phyloP scores from a whole-genome alignment of 2,329 filamentous ascomycete species.

The Xylaria sp. region DNA sequence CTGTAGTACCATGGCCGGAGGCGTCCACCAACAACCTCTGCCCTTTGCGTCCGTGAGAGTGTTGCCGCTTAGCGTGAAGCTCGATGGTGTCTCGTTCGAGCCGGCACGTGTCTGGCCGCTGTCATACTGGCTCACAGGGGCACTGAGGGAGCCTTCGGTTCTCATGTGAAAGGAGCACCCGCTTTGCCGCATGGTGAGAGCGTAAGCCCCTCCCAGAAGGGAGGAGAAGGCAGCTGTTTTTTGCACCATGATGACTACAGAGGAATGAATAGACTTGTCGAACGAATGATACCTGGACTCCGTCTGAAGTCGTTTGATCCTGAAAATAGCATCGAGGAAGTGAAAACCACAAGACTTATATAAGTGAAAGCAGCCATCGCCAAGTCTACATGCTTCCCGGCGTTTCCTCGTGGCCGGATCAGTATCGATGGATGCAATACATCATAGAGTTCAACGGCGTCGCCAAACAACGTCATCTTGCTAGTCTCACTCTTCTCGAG shows the following conservation, averaged over 20 bases:
- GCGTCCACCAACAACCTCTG: constrained; percentile 71
- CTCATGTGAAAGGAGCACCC: constrained; percentile 63
- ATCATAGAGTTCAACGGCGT: constrained; percentile 21
- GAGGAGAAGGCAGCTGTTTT: constrained; percentile 37
- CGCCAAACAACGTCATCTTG: constrained; percentile 15
- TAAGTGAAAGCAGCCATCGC: background rate
- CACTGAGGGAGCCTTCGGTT: constrained; percentile 59
- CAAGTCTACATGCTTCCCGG: background rate
- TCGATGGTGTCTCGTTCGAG: constrained; percentile 55
- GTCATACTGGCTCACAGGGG: constrained; percentile 65
- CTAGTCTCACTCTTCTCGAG: constrained; percentile 10
- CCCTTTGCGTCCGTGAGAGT: constrained; percentile 65
- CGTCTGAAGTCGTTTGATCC: background rate
- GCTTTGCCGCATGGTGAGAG: constrained; percentile 39
- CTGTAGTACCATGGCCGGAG: constrained; percentile 66
- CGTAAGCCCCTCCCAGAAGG: constrained; percentile 39
- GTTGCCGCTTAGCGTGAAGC: constrained; percentile 63
- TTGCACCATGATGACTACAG: constrained; percentile 37
- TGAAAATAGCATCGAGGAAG: background rate
- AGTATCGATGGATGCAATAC: background rate
- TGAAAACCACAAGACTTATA: background rate
- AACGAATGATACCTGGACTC: background rate
- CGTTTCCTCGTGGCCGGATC: background rate
- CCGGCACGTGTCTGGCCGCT: constrained; percentile 67
- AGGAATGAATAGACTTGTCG: background rate